Evolutionary conservation across 305 asterid genomes (phyloP), one percentile per base, ranked within the genome.

Genomic region (Fraxinus paxiana): DNA sequence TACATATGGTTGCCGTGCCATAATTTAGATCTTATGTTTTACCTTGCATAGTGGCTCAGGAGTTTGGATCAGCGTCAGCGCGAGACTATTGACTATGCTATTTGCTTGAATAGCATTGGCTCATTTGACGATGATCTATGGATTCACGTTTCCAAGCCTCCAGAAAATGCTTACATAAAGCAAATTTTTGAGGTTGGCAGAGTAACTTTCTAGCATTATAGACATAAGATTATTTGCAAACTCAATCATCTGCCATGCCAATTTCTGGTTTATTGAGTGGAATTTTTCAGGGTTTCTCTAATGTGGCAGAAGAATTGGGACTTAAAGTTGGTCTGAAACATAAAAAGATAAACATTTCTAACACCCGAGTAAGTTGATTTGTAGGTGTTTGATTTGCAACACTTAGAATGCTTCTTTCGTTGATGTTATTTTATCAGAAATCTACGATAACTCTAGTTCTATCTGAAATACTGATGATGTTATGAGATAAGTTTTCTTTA

Each of bases 81-180:
- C 41, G 99, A 96, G 92, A 91, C 93, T 85, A 92, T 96, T 41
- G 99, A 96, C 86, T 94, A 91, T 88, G 92, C 97, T 76, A 89
- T 96, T 84, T 96, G 98, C 92, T 90, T 94, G 88, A 92, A 96
- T 92, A 96, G 97, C 87, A 85, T 96, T 88, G 99, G 97, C 37
- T 92, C 97, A 35, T 31, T 78, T 26, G 82, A 80, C 78, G 79
- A 92, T 83, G 91, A 92, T 80, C 87, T 96, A 78, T 92, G 90
- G 91, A 77, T 96, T 82, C 99, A 96, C 84, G 97, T 96, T 78
- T 96, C 99, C 71, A 96, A 96, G 88, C 98, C 99, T 88, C 97
- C 99, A 3, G 99, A 96, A 46, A 96, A 92, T 85, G 90, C 84
- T 67, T 91, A 92, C 84, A 87, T 96, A 74, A 94, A 96, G 86